Conservation (phyloP, 352 stramenopile genomes). For the Phytophthora niederhauseri region DNA sequence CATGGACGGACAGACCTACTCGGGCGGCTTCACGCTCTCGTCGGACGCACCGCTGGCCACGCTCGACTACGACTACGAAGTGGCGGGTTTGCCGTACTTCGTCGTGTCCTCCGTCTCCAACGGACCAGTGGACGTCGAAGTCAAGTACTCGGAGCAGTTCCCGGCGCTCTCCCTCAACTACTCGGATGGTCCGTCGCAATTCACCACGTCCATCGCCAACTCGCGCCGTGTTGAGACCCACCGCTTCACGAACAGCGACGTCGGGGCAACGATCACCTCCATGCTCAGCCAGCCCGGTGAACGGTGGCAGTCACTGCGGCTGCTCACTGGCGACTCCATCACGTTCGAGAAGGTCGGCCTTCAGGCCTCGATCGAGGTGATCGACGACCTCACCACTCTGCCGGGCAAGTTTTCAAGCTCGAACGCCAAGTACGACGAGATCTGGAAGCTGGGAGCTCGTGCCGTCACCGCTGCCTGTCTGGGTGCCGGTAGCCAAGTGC, state of each 20-base stretch:
- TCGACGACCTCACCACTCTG: constrained; percentile 30
- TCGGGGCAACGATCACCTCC: constrained; percentile 28
- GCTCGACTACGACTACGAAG: constrained; percentile 39
- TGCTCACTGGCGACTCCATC: constrained; percentile 32
- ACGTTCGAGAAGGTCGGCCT: constrained; percentile 37
- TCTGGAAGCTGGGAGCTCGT: constrained; percentile 34
- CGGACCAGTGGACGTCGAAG: constrained; percentile 32
- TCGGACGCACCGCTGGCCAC: constrained; percentile 27
- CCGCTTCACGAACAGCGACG: constrained; percentile 19
- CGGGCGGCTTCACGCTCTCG: constrained; percentile 25
- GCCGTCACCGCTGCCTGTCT: constrained; percentile 38
- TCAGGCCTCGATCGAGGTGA: constrained; percentile 33
- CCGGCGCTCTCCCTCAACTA: constrained; percentile 27
- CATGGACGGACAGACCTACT: constrained; percentile 22
- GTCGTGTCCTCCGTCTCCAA: constrained; percentile 26
- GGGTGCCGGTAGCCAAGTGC: constrained; percentile 30
- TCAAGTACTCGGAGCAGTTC: constrained; percentile 42
- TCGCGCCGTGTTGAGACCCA: constrained; percentile 38
- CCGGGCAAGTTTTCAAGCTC: constrained; percentile 39
- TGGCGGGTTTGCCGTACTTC: constrained; percentile 36
- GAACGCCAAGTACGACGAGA: constrained; percentile 42
- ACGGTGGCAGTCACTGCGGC: constrained; percentile 35
- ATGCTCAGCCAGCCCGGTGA: constrained; percentile 34
- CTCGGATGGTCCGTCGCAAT: constrained; percentile 34
- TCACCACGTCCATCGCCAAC: constrained; percentile 29